A percentile compares a stretch with the other conserved stretches of the same genome.
Conservation (phyloP, 805 yeast genomes). For the Wickerhamiella brachini region DNA sequence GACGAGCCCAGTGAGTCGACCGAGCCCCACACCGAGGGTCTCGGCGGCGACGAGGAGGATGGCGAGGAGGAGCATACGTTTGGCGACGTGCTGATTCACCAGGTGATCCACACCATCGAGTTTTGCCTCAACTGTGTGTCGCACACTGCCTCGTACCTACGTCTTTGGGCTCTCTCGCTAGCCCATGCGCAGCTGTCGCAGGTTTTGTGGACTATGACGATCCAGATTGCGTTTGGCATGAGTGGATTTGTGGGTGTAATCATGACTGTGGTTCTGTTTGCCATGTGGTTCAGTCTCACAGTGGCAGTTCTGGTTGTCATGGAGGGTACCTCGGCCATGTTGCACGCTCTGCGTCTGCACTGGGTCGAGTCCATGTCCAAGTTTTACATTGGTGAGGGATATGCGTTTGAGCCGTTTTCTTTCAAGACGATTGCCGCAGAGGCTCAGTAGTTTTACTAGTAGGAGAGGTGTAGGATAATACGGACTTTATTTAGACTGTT, state of each 20-base stretch:
- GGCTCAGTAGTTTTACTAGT: not conserved
- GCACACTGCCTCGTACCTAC: constrained; percentile 94
- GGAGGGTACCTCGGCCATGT: constrained; percentile 99
- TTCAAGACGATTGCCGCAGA: constrained; percentile 27
- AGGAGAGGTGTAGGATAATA: not conserved
- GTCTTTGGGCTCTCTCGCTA: constrained; percentile 93
- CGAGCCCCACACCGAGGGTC: constrained; percentile 23
- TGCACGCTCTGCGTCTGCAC: constrained; percentile 93
- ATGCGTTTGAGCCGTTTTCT: constrained; percentile 76
- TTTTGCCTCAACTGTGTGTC: constrained; percentile 94
- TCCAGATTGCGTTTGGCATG: constrained; percentile 58
- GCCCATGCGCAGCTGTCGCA: constrained; percentile 93
- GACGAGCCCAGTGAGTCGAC: constrained; percentile 2
- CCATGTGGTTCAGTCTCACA: constrained; percentile 88
- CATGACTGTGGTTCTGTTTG: constrained; percentile 69
- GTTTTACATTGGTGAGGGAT: constrained; percentile 94
- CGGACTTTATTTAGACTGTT: not conserved
- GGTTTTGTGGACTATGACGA: constrained; percentile 95
- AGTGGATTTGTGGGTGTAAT: constrained; percentile 55
- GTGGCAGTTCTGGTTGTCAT: constrained; percentile 82
- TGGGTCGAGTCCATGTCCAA: constrained; percentile 99
- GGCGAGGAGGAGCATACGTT: constrained; percentile 50
- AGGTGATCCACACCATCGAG: constrained; percentile 94
- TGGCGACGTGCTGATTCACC: constrained; percentile 93
- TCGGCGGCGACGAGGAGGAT: constrained; percentile 40